Evolutionary conservation across 345 rosid genomes (phyloP).

Genomic region (Rhizophora mangle): DNA sequence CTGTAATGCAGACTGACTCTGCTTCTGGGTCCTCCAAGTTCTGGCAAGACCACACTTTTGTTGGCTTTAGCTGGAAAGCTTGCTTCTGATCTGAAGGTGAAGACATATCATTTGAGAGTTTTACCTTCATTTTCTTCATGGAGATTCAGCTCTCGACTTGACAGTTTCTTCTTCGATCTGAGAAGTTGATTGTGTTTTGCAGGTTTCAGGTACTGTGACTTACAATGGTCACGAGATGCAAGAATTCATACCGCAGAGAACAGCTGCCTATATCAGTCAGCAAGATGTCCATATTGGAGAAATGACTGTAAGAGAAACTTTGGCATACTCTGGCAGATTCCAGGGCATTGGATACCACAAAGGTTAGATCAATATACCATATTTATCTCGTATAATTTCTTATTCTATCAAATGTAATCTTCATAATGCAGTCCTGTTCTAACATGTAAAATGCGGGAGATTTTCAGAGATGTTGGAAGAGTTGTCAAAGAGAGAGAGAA

Average conservation of each 20-base stretch:
- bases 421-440: background rate
- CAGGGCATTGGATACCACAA: constrained; percentile 48
- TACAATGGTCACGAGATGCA: constrained; percentile 60
- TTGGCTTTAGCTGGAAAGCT: constrained; percentile 82
- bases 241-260: constrained; percentile 64
- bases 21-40: constrained; percentile 80
- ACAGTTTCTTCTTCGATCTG: background rate
- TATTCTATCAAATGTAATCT: background rate
- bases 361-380: constrained; percentile 32
- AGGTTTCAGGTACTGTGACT: constrained; percentile 59
- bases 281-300: constrained; percentile 56
- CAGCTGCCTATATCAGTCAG: constrained; percentile 66
- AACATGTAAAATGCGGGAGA: background rate
- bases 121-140: background rate
- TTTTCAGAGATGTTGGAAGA: constrained; percentile 61
- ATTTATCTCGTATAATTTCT: background rate
- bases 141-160: background rate
- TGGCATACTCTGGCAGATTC: constrained; percentile 72
- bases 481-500: constrained; percentile 76
- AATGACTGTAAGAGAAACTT: constrained; percentile 73
- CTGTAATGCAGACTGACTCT: constrained; percentile 49
- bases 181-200: background rate
- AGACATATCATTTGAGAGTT: background rate
- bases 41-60: constrained; percentile 76
- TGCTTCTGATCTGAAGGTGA: constrained; percentile 51